Conservation (phyloP, 2,329 filamentous ascomycete species). For the Ascochyta lentis region DNA sequence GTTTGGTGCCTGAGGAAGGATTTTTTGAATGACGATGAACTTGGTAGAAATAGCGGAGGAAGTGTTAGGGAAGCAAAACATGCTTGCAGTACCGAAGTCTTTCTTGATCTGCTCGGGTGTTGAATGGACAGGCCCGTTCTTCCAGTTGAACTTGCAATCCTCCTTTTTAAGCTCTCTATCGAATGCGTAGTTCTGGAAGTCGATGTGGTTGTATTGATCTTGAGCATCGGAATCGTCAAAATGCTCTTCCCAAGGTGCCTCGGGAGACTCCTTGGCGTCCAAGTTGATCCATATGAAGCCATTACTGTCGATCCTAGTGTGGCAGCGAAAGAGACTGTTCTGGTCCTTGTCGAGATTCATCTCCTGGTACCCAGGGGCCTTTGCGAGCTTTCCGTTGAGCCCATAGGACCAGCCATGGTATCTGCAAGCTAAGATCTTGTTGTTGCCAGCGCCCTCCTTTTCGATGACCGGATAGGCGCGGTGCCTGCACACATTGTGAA, state of each 20-base stretch:
- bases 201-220: background rate
- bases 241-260: slow-evolving; percentile 28
- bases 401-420: slow-evolving; percentile 57
- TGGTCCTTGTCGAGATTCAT: slow-evolving; percentile 34
- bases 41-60: background rate
- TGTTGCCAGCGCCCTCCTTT: slow-evolving; percentile 38
- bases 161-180: background rate
- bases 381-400: slow-evolving; percentile 51
- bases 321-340: slow-evolving; percentile 41
- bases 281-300: slow-evolving; percentile 46
- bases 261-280: slow-evolving; percentile 26
- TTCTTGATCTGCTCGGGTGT: background rate
- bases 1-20: background rate
- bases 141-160: slow-evolving; percentile 4
- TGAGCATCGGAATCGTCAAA: background rate
- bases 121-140: background rate
- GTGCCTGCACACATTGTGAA: slow-evolving; percentile 54
- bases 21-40: slow-evolving; percentile 1
- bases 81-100: background rate
- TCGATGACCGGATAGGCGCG: slow-evolving; percentile 48
- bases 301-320: slow-evolving; percentile 33
- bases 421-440: slow-evolving; percentile 48
- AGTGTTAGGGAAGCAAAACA: background rate
- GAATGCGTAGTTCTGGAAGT: slow-evolving; percentile 3
- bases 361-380: slow-evolving; percentile 50